Conservation (phyloP, 2,329 filamentous ascomycete species). For the Verticillium dahliae region DNA sequence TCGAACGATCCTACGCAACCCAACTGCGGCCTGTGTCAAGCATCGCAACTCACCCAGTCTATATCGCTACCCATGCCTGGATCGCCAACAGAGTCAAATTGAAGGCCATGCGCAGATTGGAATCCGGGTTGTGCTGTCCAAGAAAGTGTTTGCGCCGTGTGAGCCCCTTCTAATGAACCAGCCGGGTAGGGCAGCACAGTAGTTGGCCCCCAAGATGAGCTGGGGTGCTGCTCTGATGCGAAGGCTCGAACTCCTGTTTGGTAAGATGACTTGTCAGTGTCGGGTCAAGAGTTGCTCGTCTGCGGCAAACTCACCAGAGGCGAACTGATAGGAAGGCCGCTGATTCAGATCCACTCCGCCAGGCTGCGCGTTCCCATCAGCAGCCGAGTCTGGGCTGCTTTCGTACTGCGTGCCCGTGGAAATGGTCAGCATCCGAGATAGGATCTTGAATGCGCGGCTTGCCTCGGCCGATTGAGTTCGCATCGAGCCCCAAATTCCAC, state of each 20-base stretch:
- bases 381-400: constrained; percentile 13
- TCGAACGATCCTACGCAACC: too few species aligned
- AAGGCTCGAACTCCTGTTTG: neutral
- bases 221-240: neutral
- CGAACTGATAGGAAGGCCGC: constrained; percentile 8
- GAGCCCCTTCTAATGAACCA: neutral
- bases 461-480: constrained; percentile 18
- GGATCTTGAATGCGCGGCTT: constrained; percentile 20
- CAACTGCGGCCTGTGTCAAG: too few species aligned
- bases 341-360: neutral
- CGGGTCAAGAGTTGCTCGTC: too few species aligned
- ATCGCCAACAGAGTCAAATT: neutral
- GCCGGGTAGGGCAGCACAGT: neutral
- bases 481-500: constrained; percentile 19
- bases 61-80: neutral
- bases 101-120: neutral
- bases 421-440: constrained; percentile 21
- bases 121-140: neutral
- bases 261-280: neutral
- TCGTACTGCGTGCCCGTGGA: constrained; percentile 17
- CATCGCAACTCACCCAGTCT: constrained; percentile 8
- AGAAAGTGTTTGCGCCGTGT: neutral
- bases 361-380: neutral
- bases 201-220: neutral
- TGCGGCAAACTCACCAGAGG: constrained; percentile 1